Evolutionary conservation across 208 protist genomes (phyloP).

Genomic region (Wallacemonas sp.): DNA sequence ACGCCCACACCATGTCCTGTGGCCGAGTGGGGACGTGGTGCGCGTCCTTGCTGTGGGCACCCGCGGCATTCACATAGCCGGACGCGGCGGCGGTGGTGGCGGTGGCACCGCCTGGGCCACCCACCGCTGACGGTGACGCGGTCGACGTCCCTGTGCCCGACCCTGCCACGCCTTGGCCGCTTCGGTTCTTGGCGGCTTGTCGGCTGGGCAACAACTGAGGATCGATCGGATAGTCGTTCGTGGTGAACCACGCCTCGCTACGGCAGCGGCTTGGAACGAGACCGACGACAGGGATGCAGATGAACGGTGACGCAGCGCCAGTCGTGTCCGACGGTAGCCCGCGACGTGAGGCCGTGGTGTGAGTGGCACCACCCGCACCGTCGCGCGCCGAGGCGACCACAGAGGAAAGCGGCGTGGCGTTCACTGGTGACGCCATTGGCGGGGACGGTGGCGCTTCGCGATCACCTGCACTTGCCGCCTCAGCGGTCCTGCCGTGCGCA

Average conservation of each 20-base stretch:
- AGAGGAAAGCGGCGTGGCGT: not conserved
- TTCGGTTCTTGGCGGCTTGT: not conserved
- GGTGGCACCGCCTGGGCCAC: slow-evolving; percentile 11
- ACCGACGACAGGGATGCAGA: slow-evolving; percentile 60
- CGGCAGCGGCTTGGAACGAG: slow-evolving; percentile 78
- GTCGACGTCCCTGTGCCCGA: not conserved
- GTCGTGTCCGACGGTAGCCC: not conserved
- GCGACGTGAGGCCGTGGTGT: not conserved
- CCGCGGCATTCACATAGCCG: slow-evolving; percentile 1
- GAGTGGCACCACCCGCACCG: too few species aligned
- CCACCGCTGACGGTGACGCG: not conserved
- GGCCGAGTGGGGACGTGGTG: not conserved
- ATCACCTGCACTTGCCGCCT: too few species aligned
- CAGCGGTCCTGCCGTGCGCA: slow-evolving; percentile 5
- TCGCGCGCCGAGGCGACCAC: not conserved
- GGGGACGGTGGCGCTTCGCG: slow-evolving; percentile 18
- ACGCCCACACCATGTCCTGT: slow-evolving; percentile 20
- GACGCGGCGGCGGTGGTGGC: not conserved
- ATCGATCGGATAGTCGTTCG: slow-evolving; percentile 14
- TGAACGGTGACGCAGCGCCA: not conserved
- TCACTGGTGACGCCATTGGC: slow-evolving; percentile 14
- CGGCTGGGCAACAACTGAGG: not conserved
- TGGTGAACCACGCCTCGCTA: slow-evolving; percentile 72
- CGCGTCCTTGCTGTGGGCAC: not conserved
- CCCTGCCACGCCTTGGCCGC: not conserved